These are phyloP conservation scores for Graphilbum fragrans DNA, from an alignment of 2,329 filamentous ascomycete genomes.

Conservation along the genomic window DNA sequence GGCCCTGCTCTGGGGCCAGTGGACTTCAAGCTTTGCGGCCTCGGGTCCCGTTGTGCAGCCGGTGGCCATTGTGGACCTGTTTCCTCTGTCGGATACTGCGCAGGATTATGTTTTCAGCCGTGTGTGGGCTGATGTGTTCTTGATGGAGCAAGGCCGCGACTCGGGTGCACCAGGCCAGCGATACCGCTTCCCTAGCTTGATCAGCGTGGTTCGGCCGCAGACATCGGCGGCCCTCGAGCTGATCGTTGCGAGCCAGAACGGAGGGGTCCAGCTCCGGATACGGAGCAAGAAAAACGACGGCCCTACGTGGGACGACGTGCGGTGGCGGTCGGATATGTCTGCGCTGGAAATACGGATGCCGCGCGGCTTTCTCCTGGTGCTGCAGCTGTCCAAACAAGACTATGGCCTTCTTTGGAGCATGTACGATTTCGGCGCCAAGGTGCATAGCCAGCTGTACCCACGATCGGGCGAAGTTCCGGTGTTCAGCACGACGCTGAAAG, in stretches of 20 bases:
- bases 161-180: constrained; percentile 34
- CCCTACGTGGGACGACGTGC: constrained; percentile 69
- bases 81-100: constrained; percentile 65
- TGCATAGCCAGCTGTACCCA: constrained; percentile 58
- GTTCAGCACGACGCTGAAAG: constrained; percentile 56
- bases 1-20: constrained; percentile 54
- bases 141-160: constrained; percentile 62
- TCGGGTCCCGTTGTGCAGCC: constrained; percentile 32
- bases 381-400: constrained; percentile 64
- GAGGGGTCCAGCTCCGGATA: constrained; percentile 62
- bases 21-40: constrained; percentile 34
- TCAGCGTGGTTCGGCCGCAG: constrained; percentile 62
- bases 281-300: constrained; percentile 55
- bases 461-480: constrained; percentile 57
- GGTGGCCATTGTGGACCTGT: constrained; percentile 49
- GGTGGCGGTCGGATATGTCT: constrained; percentile 59
- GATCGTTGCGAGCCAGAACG: constrained; percentile 67
- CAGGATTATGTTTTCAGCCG: constrained; percentile 69
- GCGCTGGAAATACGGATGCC: constrained; percentile 59
- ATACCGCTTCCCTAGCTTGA: constrained; percentile 58
- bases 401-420: constrained; percentile 71
- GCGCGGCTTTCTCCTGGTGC: constrained; percentile 59
- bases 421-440: constrained; percentile 71
- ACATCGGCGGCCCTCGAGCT: constrained; percentile 60
- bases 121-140: constrained; percentile 59